Evolutionary conservation across 2,329 filamentous ascomycete genomes (phyloP), one percentile per base, ranked within the genome.

Genomic region (Beauveria asiatica): DNA sequence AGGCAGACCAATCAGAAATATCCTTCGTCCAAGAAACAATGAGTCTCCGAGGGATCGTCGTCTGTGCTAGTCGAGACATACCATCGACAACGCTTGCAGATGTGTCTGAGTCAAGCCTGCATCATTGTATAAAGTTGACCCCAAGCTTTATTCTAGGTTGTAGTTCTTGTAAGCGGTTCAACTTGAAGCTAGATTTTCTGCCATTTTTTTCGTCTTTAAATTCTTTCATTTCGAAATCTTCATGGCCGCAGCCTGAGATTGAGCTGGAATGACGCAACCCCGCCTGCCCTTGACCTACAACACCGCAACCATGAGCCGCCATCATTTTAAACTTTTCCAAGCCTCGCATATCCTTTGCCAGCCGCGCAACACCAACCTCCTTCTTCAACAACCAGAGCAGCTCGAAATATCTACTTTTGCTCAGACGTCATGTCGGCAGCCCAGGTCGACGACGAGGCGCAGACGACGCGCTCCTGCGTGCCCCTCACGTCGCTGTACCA

Each of bases 401-500:
- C 44, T 16, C 8, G 23, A 16, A 16, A 13, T 13, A 37, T 37
- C 33, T 37, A 37, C 11, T 13, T 16, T 13, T 37, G 33, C 33
- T 37, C 33, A 5, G 13, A 16, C 5, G 11, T 37, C 21, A 60
- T 60, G 58, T 51, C 56, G 37, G n/a, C 17, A 5, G 2, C 33
- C 3, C 50, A 62, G 23, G 56, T 67, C 44, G 74, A 76, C 62
- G 70, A 70, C 53, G 74, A 76, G 57, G 73, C 75, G 53, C 69
- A 72, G 56, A 69, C 66, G 2, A 58, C 65, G 16, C 70, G 70
- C 51, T 78, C 74, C 70, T 77, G 77, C 67, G 71, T 69, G 33
- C 70, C 76, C 16, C 63, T 80, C 51, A 60, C 68, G 4, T 67
- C 70, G 11, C 66, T 81, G 51, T 68, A 67, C 10, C 67, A 67